These are phyloP conservation scores for Diaporthe ampelina DNA, from an alignment of 2,329 filamentous ascomycete species.

Conservation along the genomic window DNA sequence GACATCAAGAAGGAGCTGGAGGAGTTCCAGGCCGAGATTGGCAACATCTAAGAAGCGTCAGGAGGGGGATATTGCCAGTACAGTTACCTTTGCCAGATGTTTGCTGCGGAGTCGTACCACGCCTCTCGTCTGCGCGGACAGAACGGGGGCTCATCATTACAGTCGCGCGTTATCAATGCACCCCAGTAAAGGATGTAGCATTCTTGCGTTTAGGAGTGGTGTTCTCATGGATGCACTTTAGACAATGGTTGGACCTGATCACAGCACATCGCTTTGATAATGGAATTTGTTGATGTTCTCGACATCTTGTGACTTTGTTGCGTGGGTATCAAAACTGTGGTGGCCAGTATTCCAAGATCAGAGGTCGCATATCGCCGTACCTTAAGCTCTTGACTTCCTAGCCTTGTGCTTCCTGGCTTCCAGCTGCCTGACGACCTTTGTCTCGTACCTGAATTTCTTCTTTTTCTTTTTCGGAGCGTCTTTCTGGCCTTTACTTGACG, in stretches of 20 bases:
- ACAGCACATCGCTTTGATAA: conserved; percentile 39
- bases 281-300: conserved; percentile 40
- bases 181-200: conserved; percentile 37
- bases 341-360: background rate
- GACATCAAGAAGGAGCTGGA: conserved; percentile 90
- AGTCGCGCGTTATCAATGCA: conserved; percentile 30
- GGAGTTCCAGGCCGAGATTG: conserved; percentile 91
- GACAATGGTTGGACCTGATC: conserved; percentile 37
- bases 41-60: conserved; percentile 79
- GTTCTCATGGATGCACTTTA: conserved; percentile 40
- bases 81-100: conserved; percentile 30
- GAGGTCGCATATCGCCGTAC: conserved; percentile 47
- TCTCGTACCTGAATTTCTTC: conserved; percentile 94
- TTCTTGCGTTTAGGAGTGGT: conserved; percentile 40
- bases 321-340: conserved; percentile 40
- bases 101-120: conserved; percentile 34
- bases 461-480: conserved; percentile 82
- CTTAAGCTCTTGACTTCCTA: conserved; percentile 61
- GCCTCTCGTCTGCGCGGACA: conserved; percentile 35
- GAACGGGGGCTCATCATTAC: conserved; percentile 13
- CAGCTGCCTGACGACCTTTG: conserved; percentile 85
- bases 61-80: conserved; percentile 18
- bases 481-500: conserved; percentile 61
- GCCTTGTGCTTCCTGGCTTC: conserved; percentile 78
- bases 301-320: background rate